Percentiles rank a stretch among this genome's conserved stretches.
Conservation (phyloP, 1,284 basidiomycete species). For the Puccinia polysora region DNA sequence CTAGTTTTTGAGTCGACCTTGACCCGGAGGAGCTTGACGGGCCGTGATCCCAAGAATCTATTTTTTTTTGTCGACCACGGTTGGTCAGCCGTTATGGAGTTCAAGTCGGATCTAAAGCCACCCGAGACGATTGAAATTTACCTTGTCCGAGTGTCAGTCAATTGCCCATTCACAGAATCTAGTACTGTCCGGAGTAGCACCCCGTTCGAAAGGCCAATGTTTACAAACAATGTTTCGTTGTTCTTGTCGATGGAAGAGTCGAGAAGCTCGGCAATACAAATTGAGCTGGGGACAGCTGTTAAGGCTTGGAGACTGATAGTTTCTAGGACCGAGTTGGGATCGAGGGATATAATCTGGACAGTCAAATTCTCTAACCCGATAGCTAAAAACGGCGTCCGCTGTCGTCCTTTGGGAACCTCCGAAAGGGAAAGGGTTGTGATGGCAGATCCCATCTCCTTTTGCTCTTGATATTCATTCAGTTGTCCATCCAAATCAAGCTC, state of each 20-base stretch:
- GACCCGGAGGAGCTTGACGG: constrained; percentile 82
- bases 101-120: not conserved
- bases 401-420: constrained; percentile 87
- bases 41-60: constrained; percentile 89
- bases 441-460: constrained; percentile 92
- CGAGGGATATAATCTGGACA: constrained; percentile 92
- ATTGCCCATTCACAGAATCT: constrained; percentile 85
- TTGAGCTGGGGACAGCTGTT: constrained; percentile 88
- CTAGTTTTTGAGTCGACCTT: constrained; percentile 78
- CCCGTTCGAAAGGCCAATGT: constrained; percentile 93
- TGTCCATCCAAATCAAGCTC: constrained; percentile 93
- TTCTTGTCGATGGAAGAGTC: constrained; percentile 95
- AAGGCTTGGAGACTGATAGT: constrained; percentile 75
- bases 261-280: constrained; percentile 95
- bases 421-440: constrained; percentile 87
- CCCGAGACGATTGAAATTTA: constrained; percentile 52
- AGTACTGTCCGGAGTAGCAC: constrained; percentile 91
- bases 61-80: not conserved
- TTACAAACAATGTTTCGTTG: constrained; percentile 92
- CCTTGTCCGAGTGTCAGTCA: constrained; percentile 94
- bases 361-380: constrained; percentile 99
- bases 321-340: constrained; percentile 89
- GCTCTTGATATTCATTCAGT: constrained; percentile 94
- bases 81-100: no score
- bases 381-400: constrained; percentile 87